Percentiles rank a stretch among this genome's conserved stretches.
Evolutionary conservation across 140 eudicot species (phyloP).

Genomic region (Flaveria floridana): DNA sequence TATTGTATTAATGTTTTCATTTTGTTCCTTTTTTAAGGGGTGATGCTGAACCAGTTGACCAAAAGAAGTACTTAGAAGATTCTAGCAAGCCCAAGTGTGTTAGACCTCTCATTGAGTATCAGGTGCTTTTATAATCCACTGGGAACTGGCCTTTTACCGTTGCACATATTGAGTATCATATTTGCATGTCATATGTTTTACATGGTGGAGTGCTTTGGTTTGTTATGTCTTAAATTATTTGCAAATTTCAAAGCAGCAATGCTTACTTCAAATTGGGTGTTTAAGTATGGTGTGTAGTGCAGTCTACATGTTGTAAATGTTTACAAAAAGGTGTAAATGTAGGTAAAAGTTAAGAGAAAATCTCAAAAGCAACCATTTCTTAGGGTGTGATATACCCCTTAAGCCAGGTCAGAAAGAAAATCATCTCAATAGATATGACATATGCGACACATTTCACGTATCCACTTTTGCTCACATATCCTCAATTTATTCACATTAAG

Average conservation of each 20-base stretch:
- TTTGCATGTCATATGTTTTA: neutral
- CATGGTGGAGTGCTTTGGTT: slow-evolving; percentile 1
- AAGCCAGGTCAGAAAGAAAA: neutral
- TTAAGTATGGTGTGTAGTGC: neutral
- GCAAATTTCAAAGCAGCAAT: neutral
- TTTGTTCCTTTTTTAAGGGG: slow-evolving; percentile 36
- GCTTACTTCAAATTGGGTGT: neutral
- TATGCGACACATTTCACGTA: neutral
- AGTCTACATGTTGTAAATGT: neutral
- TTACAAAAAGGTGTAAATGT: neutral
- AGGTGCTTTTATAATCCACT: slow-evolving; percentile 40
- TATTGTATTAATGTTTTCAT: slow-evolving; percentile 11
- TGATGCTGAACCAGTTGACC: slow-evolving; percentile 62
- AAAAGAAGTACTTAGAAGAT: slow-evolving; percentile 52
- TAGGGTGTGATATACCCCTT: neutral
- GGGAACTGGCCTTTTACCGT: neutral
- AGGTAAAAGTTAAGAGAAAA: neutral
- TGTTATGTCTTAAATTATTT: neutral
- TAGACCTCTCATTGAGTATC: slow-evolving; percentile 50
- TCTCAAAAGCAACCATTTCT: neutral
- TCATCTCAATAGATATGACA: neutral
- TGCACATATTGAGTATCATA: neutral
- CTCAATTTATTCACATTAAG: slow-evolving; percentile 3
- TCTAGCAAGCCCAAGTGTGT: slow-evolving; percentile 64
- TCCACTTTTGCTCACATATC: neutral